These are phyloP conservation scores for Trichoderma asperelloides DNA, from an alignment of 495 filamentous ascomycete species.

Conservation along the genomic window DNA sequence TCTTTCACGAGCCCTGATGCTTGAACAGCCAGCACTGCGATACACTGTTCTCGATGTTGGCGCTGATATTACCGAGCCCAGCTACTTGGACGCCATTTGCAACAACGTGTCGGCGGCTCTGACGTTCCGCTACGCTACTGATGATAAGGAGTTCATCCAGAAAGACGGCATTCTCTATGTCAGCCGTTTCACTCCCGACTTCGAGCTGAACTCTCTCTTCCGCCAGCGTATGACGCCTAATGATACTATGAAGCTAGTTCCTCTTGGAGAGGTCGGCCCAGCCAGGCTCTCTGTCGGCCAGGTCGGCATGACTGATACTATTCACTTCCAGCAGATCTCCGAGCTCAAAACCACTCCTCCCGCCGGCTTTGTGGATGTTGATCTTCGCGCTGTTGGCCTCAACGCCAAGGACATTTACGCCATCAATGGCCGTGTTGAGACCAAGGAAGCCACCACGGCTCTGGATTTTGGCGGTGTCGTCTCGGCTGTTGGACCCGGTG, in stretches of 20 bases:
- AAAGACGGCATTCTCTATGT: slow-evolving; percentile 17
- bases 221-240: slow-evolving; percentile 11
- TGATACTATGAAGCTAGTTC: slow-evolving; percentile 6
- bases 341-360: slow-evolving; percentile 18
- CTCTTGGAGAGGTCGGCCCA: slow-evolving; percentile 12
- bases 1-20: slow-evolving; percentile 26
- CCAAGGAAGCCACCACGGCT: slow-evolving; percentile 19
- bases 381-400: slow-evolving; percentile 35
- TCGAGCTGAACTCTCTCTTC: slow-evolving; percentile 18
- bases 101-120: background rate
- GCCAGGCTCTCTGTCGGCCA: slow-evolving; percentile 14
- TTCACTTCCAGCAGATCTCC: slow-evolving; percentile 36
- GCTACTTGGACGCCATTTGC: background rate
- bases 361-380: slow-evolving; percentile 37
- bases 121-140: background rate
- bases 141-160: slow-evolving; percentile 19
- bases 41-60: slow-evolving; percentile 25
- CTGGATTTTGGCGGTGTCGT: slow-evolving; percentile 36
- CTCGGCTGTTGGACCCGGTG: slow-evolving; percentile 16
- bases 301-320: slow-evolving; percentile 37
- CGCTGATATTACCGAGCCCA: background rate
- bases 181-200: slow-evolving; percentile 22
- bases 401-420: slow-evolving; percentile 21
- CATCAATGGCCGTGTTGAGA: background rate
- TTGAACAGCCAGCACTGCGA: slow-evolving; percentile 29